Percentiles rank a stretch among this genome's conserved stretches.
Evolutionary conservation across 768 basidiomycete species (phyloP).

Genomic region (Filobasidium floriforme): DNA sequence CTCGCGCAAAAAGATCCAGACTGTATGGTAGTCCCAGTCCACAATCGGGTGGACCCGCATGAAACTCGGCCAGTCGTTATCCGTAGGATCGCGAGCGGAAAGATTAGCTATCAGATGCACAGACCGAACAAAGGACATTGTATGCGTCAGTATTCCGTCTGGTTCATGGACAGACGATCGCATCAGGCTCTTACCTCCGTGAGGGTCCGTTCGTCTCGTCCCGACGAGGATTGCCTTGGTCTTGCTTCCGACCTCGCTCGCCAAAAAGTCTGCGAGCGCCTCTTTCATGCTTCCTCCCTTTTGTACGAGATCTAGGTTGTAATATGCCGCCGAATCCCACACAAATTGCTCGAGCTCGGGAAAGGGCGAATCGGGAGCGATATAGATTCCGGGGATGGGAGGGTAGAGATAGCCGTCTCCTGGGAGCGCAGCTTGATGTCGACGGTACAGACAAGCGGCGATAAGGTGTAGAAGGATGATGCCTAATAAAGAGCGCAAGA

Average conservation of each 20-base stretch:
- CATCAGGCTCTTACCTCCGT: constrained; percentile 66
- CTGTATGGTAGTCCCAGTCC: constrained; percentile 81
- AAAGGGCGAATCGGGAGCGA: constrained; percentile 85
- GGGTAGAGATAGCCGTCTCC: constrained; percentile 34
- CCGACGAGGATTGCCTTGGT: constrained; percentile 81
- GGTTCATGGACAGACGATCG: background rate
- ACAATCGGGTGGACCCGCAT: constrained; percentile 92
- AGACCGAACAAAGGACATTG: constrained; percentile 2
- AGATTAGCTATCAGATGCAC: constrained; percentile 56
- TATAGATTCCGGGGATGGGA: constrained; percentile 57
- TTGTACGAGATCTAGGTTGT: constrained; percentile 69
- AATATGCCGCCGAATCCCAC: constrained; percentile 53
- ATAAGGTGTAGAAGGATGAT: constrained; percentile 90
- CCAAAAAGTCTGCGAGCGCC: constrained; percentile 68
- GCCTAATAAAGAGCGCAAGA: constrained; percentile 50
- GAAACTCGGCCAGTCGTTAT: constrained; percentile 79
- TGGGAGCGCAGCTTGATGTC: constrained; percentile 28
- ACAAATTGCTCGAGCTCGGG: constrained; percentile 77
- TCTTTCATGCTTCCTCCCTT: constrained; percentile 61
- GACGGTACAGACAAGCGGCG: constrained; percentile 57
- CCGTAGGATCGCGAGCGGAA: constrained; percentile 67
- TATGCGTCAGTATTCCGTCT: background rate
- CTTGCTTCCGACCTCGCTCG: constrained; percentile 43
- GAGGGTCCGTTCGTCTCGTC: constrained; percentile 80
- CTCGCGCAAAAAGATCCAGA: constrained; percentile 76